A percentile compares a stretch with the other conserved stretches of the same genome.
These are phyloP conservation scores for Ustilago lituana DNA, from an alignment of 1,284 basidiomycete genomes.

Conservation along the genomic window DNA sequence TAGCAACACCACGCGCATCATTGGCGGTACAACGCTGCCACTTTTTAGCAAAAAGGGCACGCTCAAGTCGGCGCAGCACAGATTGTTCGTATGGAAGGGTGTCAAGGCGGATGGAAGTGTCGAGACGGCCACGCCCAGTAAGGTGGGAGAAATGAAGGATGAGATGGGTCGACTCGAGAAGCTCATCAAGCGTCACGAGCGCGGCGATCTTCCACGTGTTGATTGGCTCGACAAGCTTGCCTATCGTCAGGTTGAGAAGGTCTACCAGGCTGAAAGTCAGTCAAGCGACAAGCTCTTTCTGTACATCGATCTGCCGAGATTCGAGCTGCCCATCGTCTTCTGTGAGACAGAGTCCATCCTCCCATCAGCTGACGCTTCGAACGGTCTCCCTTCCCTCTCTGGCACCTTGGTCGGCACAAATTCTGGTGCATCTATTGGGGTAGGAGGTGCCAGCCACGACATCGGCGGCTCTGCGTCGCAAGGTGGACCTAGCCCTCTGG, in stretches of 20 bases:
- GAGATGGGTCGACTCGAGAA: slow-evolving; percentile 95
- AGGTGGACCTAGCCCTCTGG: not conserved
- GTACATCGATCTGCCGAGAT: slow-evolving; percentile 94
- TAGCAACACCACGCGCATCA: slow-evolving; percentile 74
- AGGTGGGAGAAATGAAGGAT: slow-evolving; percentile 71
- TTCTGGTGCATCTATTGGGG: slow-evolving; percentile 1
- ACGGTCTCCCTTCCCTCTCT: slow-evolving; percentile 24
- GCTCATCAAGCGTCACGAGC: slow-evolving; percentile 95
- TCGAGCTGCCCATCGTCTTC: slow-evolving; percentile 97
- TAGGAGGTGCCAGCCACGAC: not conserved
- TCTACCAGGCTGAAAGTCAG: slow-evolving; percentile 48
- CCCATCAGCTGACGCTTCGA: slow-evolving; percentile 12
- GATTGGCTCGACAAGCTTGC: slow-evolving; percentile 95
- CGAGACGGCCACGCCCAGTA: slow-evolving; percentile 79
- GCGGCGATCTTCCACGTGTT: slow-evolving; percentile 89
- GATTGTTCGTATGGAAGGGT: slow-evolving; percentile 83
- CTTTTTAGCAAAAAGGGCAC: slow-evolving; percentile 93
- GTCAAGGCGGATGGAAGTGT: slow-evolving; percentile 84
- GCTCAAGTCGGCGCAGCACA: slow-evolving; percentile 78
- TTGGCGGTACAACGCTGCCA: slow-evolving; percentile 88
- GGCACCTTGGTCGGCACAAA: slow-evolving; percentile 7
- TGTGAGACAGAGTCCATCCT: slow-evolving; percentile 71
- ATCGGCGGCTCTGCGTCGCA: slow-evolving; percentile 5
- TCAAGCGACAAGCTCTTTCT: slow-evolving; percentile 72
- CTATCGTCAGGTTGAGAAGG: slow-evolving; percentile 89